Evolutionary conservation across 495 filamentous ascomycete genomes (phyloP).

Genomic region (Penicilliopsis zonata): DNA sequence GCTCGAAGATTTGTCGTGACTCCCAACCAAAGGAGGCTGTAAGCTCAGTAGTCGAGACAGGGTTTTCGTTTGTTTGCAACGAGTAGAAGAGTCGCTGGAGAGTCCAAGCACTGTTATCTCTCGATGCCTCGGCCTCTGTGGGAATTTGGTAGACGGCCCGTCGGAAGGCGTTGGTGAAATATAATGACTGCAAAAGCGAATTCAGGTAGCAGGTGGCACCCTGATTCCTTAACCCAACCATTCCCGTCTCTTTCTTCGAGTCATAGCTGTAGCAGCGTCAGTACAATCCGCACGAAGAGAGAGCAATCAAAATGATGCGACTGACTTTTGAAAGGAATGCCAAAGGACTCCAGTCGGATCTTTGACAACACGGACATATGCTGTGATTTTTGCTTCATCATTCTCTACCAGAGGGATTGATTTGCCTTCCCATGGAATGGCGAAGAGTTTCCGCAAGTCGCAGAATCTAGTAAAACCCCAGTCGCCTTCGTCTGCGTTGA

Average conservation of each 20-base stretch:
- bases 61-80: constrained; percentile 67
- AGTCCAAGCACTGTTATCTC: constrained; percentile 82
- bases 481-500: constrained; percentile 91
- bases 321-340: constrained; percentile 91
- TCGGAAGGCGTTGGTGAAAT: constrained; percentile 94
- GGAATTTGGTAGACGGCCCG: constrained; percentile 95
- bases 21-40: constrained; percentile 98
- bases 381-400: constrained; percentile 75
- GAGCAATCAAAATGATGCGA: background rate
- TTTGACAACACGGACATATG: constrained; percentile 87
- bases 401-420: constrained; percentile 76
- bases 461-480: constrained; percentile 96
- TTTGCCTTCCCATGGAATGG: constrained; percentile 51
- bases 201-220: constrained; percentile 98
- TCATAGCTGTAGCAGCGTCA: constrained; percentile 56
- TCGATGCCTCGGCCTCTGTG: constrained; percentile 68
- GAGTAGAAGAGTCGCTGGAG: constrained; percentile 91
- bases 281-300: constrained; percentile 1
- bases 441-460: constrained; percentile 74
- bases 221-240: constrained; percentile 94
- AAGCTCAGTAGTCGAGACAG: constrained; percentile 84
- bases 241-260: constrained; percentile 96
- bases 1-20: constrained; percentile 93
- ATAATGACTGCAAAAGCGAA: constrained; percentile 90
- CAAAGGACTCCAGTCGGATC: constrained; percentile 98